Percentiles rank a stretch among this genome's conserved stretches.
Evolutionary conservation across 2,329 filamentous ascomycete species (phyloP).

Genomic region (Lasiodiplodia gonubiensis): DNA sequence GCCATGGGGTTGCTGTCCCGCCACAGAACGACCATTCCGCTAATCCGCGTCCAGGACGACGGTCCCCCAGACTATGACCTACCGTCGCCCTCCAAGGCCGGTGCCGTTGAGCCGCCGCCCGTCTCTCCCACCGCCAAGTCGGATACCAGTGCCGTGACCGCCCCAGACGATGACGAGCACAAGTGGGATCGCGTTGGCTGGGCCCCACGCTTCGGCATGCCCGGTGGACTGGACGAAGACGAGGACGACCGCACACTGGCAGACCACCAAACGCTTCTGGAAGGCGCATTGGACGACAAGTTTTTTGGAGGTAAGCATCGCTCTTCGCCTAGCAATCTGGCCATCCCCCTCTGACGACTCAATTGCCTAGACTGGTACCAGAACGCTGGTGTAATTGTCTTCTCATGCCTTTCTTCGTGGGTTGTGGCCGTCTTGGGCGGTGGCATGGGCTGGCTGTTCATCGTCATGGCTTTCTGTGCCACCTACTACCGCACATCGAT

Average conservation of each 20-base stretch:
- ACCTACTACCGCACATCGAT: slow-evolving; percentile 98
- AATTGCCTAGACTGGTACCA: slow-evolving; percentile 85
- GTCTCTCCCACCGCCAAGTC: slow-evolving; percentile 52
- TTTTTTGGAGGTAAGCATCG: slow-evolving; percentile 77
- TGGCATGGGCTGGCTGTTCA: slow-evolving; percentile 88
- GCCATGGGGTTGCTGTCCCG: slow-evolving; percentile 24
- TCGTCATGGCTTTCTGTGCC: slow-evolving; percentile 88
- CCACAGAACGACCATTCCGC: slow-evolving; percentile 21
- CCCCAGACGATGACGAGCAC: slow-evolving; percentile 57
- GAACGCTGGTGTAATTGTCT: slow-evolving; percentile 91
- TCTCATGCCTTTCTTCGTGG: slow-evolving; percentile 91
- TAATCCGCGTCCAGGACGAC: slow-evolving; percentile 59
- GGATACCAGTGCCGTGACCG: slow-evolving; percentile 36
- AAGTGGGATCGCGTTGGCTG: slow-evolving; percentile 72
- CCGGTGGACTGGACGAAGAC: slow-evolving; percentile 55
- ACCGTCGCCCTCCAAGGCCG: slow-evolving; percentile 73
- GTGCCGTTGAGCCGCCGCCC: slow-evolving; percentile 63
- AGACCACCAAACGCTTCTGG: slow-evolving; percentile 87
- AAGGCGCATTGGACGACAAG: slow-evolving; percentile 82
- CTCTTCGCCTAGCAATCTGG: not conserved
- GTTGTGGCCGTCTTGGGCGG: slow-evolving; percentile 86
- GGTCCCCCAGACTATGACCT: slow-evolving; percentile 76
- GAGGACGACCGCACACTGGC: slow-evolving; percentile 68
- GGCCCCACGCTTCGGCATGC: slow-evolving; percentile 79
- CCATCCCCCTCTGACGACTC: not conserved